A percentile compares a stretch with the other conserved stretches of the same genome.
Conservation (phyloP, 129 eudicot species). For the Ambrosia trifida region DNA sequence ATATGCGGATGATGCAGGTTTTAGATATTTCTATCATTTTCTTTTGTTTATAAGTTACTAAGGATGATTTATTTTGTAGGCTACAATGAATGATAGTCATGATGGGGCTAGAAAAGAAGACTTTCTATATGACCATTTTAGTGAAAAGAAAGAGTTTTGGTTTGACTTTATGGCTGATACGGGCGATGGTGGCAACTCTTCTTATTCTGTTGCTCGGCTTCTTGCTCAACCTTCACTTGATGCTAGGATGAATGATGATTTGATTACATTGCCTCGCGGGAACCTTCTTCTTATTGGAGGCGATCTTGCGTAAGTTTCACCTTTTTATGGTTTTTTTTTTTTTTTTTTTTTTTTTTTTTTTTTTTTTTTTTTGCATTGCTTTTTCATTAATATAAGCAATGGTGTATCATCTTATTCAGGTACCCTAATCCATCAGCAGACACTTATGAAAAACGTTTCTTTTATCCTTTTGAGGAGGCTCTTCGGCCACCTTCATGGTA, state of each 20-base stretch:
- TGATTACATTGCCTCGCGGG: constrained; percentile 57
- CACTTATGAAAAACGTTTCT: constrained; percentile 80
- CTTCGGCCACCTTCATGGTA: constrained; percentile 90
- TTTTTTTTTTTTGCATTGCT: too few species aligned
- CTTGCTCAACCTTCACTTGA: constrained; percentile 83
- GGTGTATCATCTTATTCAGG: constrained; percentile 38
- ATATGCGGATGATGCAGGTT: constrained; percentile 99
- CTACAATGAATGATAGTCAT: constrained; percentile 76
- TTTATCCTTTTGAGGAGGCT: constrained; percentile 88
- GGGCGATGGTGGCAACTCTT: constrained; percentile 94
- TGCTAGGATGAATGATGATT: constrained; percentile 27
- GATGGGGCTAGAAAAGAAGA: constrained; percentile 56
- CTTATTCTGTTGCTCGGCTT: constrained; percentile 73
- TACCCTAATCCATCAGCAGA: constrained; percentile 93
- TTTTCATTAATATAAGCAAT: not conserved
- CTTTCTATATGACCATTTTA: constrained; percentile 76
- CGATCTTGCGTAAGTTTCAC: constrained; percentile 86
- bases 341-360: too few species aligned
- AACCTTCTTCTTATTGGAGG: constrained; percentile 87
- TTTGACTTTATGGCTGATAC: constrained; percentile 99
- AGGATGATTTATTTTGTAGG: constrained; percentile 41
- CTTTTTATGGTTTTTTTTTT: not conserved
- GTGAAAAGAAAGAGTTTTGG: constrained; percentile 78
- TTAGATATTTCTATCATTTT: too few species aligned
- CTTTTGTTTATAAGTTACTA: not conserved